These are phyloP conservation scores for Cunninghamia lanceolata DNA, from an alignment of 75 land plant genomes.

Conservation along the genomic window DNA sequence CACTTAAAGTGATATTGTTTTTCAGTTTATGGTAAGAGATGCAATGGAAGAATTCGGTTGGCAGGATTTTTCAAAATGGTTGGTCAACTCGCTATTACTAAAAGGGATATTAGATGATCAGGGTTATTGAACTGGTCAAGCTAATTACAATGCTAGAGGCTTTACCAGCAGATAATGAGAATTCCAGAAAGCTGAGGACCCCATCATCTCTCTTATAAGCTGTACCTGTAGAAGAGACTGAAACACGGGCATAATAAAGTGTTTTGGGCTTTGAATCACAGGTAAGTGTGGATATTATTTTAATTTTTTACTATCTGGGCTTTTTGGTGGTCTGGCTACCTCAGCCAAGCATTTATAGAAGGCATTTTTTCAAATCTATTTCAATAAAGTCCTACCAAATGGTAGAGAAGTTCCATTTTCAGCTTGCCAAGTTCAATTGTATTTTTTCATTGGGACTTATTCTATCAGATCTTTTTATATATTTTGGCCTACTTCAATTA, in stretches of 20 bases:
- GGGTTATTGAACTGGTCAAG: neutral
- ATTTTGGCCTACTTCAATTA: neutral
- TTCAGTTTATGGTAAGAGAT: neutral
- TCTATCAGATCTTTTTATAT: neutral
- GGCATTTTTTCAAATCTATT: neutral
- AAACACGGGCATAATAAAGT: neutral
- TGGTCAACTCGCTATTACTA: neutral
- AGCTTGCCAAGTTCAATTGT: neutral
- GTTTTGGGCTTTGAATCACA: neutral
- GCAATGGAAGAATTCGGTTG: neutral
- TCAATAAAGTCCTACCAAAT: neutral
- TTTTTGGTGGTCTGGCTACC: neutral
- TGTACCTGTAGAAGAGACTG: neutral
- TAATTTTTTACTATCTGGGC: neutral
- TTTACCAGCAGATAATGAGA: neutral
- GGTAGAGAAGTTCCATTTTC: neutral
- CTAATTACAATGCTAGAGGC: neutral
- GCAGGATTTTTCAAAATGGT: neutral
- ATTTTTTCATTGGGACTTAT: neutral
- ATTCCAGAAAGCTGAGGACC: neutral
- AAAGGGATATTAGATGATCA: neutral
- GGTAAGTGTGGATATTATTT: neutral
- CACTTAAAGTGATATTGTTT: neutral
- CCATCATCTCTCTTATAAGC: neutral
- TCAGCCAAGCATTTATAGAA: neutral